Base-by-base conservation (phyloP, 306 rosid species). In the Nissolia schottii region DNA sequence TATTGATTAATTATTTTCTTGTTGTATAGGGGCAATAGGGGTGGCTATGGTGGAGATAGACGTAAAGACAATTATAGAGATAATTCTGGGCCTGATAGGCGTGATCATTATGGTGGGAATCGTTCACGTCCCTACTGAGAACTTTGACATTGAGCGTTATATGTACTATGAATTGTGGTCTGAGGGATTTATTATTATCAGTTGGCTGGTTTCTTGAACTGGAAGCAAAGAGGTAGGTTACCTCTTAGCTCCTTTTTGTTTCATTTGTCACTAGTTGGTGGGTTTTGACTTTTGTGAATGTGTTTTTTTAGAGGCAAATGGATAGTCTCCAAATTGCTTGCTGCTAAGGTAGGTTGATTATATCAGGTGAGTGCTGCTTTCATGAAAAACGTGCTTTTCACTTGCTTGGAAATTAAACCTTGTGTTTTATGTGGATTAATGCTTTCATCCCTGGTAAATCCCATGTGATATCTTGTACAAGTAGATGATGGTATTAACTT, bases 181-280 rank as follows among this genome's bases (percentile, higher is more conserved):
- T 87, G 89, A 83, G 82, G 82, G 90, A 81, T 86, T 89, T 89
- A 75, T 81, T 79, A 51, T 89, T 86, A n/a, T 87, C 89, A 81
- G 61, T 83, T 85, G 87, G 89, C 88, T 71, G 88, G 79, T 82
- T 86, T 84, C 97, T 83, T 87, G 88, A 87, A 86, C 67, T 83
- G 87, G 95, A 91, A 88, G 87, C 87, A 71, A 86, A 89, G 96
- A 95, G 97, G 99, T 95, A 95, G 97, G 97, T 80, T 91, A 75
- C 97, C 96, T 85, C 95, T 89, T 77, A 54, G 84, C 92, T 83
- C 88, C 92, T 74, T 74, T 75, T 71, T 70, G 71, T 46, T 86
- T 85, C 28, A 46, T 59, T 66, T 76, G 84, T 82, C 73, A 49
- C 73, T 83, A 46, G 80, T 80, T 70, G 96, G 96, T 82, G 87